Evolutionary conservation across 495 filamentous ascomycete genomes (phyloP), one percentile per base, ranked within the genome.

Genomic region (Podospora australis): DNA sequence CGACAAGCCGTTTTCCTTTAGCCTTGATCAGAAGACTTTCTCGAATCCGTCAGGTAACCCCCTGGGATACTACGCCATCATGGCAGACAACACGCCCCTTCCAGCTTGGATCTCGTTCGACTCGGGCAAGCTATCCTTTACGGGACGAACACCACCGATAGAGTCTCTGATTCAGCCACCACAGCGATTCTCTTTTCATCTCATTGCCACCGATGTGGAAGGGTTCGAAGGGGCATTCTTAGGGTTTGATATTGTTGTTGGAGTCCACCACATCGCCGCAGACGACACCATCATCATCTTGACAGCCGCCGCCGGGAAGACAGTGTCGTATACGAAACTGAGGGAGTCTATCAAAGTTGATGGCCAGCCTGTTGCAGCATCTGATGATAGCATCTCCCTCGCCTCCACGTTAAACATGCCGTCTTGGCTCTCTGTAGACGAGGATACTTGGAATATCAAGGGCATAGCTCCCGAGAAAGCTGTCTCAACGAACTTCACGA

Each of bases 61-160:
- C 19, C 44, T 78, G 20, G 70, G 52, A 28, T 95, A 90, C 63
- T 92, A 95, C 58, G 86, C 88, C 19, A 81, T 84, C 9, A 83
- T 85, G 29, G 66, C 62, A 2, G 81, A 90, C 50, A 87, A 90
- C 56, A 83, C 84, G 6, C 90, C 91, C 24, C 68, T 96, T 30
- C 90, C 90, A 26, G 87, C 89, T 4, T 96, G 89, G 90, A 77
- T 95, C 32, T 69, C 64, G 9, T 96, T 96, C 56, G 80, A 95
- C 57, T 54, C 75, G 2, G 50, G 58, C 2, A 67, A 53, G 6
- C 73, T 96, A 24, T 73, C 74, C 9, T 95, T 95, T 55, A 79
- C 78, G 5, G 90, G 90, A n/a, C 78, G 68, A 36, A 83, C 83
- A 3, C 90, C 88, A 4, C 62, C 79, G 11, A 66, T 75, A 14